phyloP scores from a whole-genome alignment of 148 eudicot species.

The Arbutus unedo region DNA sequence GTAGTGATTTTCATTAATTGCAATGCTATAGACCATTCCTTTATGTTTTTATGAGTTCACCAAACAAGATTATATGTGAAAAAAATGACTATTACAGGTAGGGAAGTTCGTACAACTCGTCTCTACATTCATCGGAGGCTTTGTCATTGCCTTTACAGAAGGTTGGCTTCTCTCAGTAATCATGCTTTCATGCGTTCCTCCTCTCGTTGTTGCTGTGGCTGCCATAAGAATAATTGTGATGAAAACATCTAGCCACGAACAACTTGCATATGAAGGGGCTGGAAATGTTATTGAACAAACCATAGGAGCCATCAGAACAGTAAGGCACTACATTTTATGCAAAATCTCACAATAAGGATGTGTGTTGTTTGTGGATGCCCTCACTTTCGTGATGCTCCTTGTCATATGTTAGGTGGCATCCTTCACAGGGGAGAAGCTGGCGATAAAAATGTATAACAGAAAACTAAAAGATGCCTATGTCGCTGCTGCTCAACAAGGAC shows the following conservation, averaged over 20 bases:
- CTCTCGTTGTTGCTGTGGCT: conserved; percentile 51
- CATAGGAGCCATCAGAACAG: conserved; percentile 71
- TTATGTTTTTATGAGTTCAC: too few relatives aligned
- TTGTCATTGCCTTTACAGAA: conserved; percentile 54
- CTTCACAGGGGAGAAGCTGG: conserved; percentile 69
- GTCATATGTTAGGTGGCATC: conserved; percentile 52
- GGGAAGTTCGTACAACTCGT: conserved; percentile 67
- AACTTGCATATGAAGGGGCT: conserved; percentile 70
- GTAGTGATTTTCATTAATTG: neutral
- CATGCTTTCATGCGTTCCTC: conserved; percentile 51
- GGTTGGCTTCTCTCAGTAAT: conserved; percentile 81
- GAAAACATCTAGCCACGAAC: conserved; percentile 59
- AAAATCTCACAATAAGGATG: too few relatives aligned
- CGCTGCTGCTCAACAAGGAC: conserved; percentile 52
- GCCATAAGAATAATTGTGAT: conserved; percentile 45
- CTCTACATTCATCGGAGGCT: conserved; percentile 65
- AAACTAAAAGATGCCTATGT: conserved; percentile 49
- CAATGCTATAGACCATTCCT: neutral
- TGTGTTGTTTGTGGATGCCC: too few relatives aligned
- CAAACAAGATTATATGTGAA: too few relatives aligned
- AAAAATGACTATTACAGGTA: conserved; percentile 35
- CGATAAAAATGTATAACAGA: conserved; percentile 43
- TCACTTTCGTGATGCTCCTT: too few relatives aligned
- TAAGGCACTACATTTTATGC: conserved; percentile 17
- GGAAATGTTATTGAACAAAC: conserved; percentile 81